Evolutionary conservation across 2,329 filamentous ascomycete genomes (phyloP), one percentile per base, ranked within the genome.

Genomic region (Alternaria gansuensis): DNA sequence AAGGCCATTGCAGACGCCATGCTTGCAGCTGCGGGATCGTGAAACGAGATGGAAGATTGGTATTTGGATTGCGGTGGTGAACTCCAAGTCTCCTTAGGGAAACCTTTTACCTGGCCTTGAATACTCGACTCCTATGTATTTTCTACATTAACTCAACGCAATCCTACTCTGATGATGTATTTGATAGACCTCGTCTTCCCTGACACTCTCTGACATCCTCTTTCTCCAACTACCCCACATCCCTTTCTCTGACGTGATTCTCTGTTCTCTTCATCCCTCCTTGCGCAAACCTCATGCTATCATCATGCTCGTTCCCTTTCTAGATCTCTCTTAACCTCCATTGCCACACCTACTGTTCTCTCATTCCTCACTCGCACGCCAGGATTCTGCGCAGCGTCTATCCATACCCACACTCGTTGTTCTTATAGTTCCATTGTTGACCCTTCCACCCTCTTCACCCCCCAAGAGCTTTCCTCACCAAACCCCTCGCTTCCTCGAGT

Each of bases 401-500:
- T 28, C 24, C 5, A n/a, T 45, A 5, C 24, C 17, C n/a, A 2
- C 14, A 40, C 13, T 36, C 8, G 10, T 17, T 17, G 2, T 3
- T 17, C 1, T 24, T 48, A 31, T 24, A 48, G 5, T 29, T 6
- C 8, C 37, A 31, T 21, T 2, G 13, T 40, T 6, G 31, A 23
- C 17, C 21, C n/a, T 21, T 13, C 36, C 21, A 6, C 10, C 13
- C 26, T 13, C 24, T 29, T 67, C 65, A 69, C 8, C 77, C 23
- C 67, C 77, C 45, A 66, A 75, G 56, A 43, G 69, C 70, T 68
- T 72, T 57, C 68, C 70, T 70, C 8, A 88, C 85, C 29, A 78
- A 78, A 41, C 76, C 70, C 59, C 85, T 81, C 36, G 84, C 82
- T 54, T 81, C 78, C 28, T 73, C 74, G 36, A 88, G 69, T 17